Evolutionary conservation across 1,284 basidiomycete genomes (phyloP).

Genomic region (Thelephora terrestris): DNA sequence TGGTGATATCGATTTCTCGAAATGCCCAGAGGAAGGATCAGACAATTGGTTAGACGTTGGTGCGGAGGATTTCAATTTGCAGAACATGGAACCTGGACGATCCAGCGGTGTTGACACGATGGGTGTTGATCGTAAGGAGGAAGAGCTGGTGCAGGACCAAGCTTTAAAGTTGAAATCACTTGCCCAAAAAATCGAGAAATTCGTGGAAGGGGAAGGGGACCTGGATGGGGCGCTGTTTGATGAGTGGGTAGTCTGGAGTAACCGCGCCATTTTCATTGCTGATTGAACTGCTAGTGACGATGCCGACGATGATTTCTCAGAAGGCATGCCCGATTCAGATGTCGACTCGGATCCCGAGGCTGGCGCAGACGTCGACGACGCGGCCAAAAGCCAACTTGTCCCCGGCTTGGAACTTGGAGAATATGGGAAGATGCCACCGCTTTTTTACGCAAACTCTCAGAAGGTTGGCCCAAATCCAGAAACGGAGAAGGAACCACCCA

Average conservation of each 20-base stretch:
- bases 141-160: conserved; percentile 44
- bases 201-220: conserved; percentile 82
- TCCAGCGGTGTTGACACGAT: conserved; percentile 25
- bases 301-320: conserved; percentile 35
- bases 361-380: conserved; percentile 34
- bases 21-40: conserved; percentile 40
- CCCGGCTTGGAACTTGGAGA: conserved; percentile 59
- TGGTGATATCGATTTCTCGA: conserved; percentile 10
- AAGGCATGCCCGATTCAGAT: conserved; percentile 31
- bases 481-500: conserved; percentile 23
- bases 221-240: conserved; percentile 80
- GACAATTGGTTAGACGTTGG: conserved; percentile 70
- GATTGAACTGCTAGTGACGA: conserved; percentile 18
- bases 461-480: conserved; percentile 43
- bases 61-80: conserved; percentile 52
- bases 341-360: conserved; percentile 28
- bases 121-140: conserved; percentile 32
- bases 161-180: conserved; percentile 63
- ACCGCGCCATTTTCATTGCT: conserved; percentile 20
- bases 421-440: conserved; percentile 72
- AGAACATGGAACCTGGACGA: conserved; percentile 27
- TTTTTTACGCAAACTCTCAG: conserved; percentile 60
- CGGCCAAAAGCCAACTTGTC: conserved; percentile 63
- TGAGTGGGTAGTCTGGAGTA: conserved; percentile 49
- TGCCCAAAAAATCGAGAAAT: conserved; percentile 76